Evolutionary conservation across 495 filamentous ascomycete species (phyloP), one percentile per base, ranked within the genome.

Genomic region (Platismatia glauca): DNA sequence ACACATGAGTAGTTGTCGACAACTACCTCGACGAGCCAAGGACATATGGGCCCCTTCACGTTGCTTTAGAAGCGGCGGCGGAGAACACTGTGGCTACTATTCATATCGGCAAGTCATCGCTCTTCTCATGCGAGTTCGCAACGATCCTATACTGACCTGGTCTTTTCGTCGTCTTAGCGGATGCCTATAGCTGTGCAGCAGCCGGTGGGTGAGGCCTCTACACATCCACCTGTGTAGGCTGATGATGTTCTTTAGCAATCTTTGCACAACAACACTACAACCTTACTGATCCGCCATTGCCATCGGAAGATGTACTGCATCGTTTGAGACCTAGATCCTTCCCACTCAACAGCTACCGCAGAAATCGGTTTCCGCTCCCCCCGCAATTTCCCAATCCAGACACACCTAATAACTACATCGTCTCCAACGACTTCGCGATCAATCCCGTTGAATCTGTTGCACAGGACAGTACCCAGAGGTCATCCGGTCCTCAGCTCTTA

Each of bases 131-230:
- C 35, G 1, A 7, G 7, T 38, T 15, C 15, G 12, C 2, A 18
- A 58, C 8, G 4, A 0, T 34, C 4, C 24, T 38, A 7, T 37
- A 27, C 35, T 58, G 7, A 58, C 55, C 1, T 0, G 3, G 6
- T 33, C 4, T 12, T 29, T 53, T 8, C 6, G 7, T 33, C 16
- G 4, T 33, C 29, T 41, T 41, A 58, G 55, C 34, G n/a, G 55
- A 58, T 58, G 55, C 55, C 34, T 58, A 58, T 41, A 16, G 1
- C 33, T 7, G 11, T 38, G 55, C 55, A 38, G 55, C 55, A 38
- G 55, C 34, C 34, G 55, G 55, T 58, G n/a, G 39, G 55, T 31
- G 34, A 38, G 55, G 55, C n/a, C 5, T 58, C 34, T 24, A 8
- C 0, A 53, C 33, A 33, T 33, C 15, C 15, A 8, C 4, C 55